Percentiles rank a stretch among this genome's conserved stretches.
These are phyloP conservation scores for Karstenula rhodostoma DNA, from an alignment of 2,329 filamentous ascomycete genomes.

Conservation along the genomic window DNA sequence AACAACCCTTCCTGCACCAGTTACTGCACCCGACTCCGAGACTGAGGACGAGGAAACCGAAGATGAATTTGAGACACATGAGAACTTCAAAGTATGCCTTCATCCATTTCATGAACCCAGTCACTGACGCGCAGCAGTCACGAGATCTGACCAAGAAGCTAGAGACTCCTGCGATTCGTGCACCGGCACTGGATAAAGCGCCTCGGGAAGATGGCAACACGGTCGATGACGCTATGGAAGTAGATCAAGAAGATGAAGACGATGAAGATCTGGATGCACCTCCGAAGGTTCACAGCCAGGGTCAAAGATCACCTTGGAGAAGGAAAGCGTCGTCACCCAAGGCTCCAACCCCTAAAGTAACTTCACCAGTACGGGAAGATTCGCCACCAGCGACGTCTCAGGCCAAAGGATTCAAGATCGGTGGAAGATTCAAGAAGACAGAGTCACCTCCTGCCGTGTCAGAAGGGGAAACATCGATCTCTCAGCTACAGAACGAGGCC, in stretches of 20 bases:
- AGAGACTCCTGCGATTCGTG: background rate
- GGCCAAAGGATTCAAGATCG: slow-evolving; percentile 38
- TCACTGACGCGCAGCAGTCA: slow-evolving; percentile 22
- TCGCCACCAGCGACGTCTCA: slow-evolving; percentile 25
- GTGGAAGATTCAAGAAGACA: slow-evolving; percentile 32
- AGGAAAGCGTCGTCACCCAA: slow-evolving; percentile 19
- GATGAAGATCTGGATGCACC: slow-evolving; percentile 52
- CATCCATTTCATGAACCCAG: background rate
- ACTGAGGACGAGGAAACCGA: slow-evolving; percentile 41
- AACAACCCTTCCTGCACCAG: slow-evolving; percentile 11
- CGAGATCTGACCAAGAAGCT: slow-evolving; percentile 10
- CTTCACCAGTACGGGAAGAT: background rate
- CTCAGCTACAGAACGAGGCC: background rate
- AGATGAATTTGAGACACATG: slow-evolving; percentile 49
- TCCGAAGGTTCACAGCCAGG: slow-evolving; percentile 27
- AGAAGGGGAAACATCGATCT: slow-evolving; percentile 7
- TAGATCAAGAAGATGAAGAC: slow-evolving; percentile 26
- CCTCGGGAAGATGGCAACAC: slow-evolving; percentile 27
- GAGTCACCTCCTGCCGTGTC: slow-evolving; percentile 12
- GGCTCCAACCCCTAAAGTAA: slow-evolving; percentile 2
- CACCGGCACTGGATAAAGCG: background rate
- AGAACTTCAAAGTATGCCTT: slow-evolving; percentile 38
- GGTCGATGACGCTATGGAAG: slow-evolving; percentile 42
- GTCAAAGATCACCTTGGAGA: background rate
- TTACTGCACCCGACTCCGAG: slow-evolving; percentile 19